Base-by-base conservation (phyloP, 1,284 basidiomycete species). In the Hymenochaete sp. region DNA sequence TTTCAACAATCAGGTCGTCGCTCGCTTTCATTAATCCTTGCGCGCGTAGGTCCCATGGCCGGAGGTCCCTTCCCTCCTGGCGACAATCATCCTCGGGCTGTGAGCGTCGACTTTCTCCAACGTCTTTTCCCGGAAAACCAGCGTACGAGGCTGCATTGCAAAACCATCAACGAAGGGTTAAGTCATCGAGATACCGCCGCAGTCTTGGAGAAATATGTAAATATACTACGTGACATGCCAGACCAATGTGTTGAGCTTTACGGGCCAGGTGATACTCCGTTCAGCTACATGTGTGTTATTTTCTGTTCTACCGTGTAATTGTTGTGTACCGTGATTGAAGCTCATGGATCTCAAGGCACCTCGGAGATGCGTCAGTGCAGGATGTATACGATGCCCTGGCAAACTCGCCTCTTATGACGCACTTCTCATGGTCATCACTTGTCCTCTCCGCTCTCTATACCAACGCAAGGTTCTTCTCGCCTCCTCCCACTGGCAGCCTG, bases 241-340 rank as follows among this genome's bases (percentile, higher is more conserved):
- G 64, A 71, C 27, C 59, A 59, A 2, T 75, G 73, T 48, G 60
- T 76, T 5, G 63, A 71, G 51, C 54, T 73, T 11, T 50, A 57
- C 14, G 47, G 53, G n/a, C n/a, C n/a, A n/a, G n/a, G n/a, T n/a
- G n/a, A n/a, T n/a, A n/a, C n/a, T n/a, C n/a, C n/a, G n/a, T n/a
- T n/a, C n/a, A n/a, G n/a, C n/a, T n/a, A n/a, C n/a, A n/a, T n/a
- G n/a, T n/a, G n/a, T n/a, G n/a, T n/a, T n/a, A n/a, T n/a, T n/a
- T n/a, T n/a, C n/a, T n/a, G n/a, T n/a, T n/a, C n/a, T n/a, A n/a
- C n/a, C n/a, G n/a, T n/a, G n/a, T n/a, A n/a, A n/a, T n/a, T n/a
- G n/a, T n/a, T n/a, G n/a, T n/a, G n/a, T n/a, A n/a, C n/a, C n/a
- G n/a, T n/a, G n/a, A n/a, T n/a, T n/a, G n/a, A n/a, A n/a, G n/a